Evolutionary conservation across 2,329 filamentous ascomycete genomes (phyloP).

Genomic region (Cercospora canescens): DNA sequence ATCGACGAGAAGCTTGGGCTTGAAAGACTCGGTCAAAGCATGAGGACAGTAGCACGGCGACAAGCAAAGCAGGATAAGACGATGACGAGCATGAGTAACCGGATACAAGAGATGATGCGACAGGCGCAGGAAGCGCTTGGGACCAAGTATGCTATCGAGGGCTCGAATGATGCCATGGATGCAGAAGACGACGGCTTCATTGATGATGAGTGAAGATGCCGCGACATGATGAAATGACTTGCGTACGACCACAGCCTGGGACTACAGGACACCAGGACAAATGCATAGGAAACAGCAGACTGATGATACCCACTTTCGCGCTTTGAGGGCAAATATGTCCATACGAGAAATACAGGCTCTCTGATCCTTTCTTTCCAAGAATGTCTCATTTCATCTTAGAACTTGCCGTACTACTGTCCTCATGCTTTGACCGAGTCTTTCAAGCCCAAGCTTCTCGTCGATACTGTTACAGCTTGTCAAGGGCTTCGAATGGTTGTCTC

Average conservation of each 20-base stretch:
- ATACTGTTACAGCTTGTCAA: too few species aligned
- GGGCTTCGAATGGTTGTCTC: too few species aligned
- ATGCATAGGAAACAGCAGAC: not conserved
- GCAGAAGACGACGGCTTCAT: slow-evolving; percentile 35
- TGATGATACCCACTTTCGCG: slow-evolving; percentile 15
- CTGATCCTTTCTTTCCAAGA: not conserved
- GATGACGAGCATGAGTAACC: slow-evolving; percentile 75
- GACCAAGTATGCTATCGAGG: slow-evolving; percentile 44
- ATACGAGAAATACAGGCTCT: not conserved
- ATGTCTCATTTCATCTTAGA: not conserved
- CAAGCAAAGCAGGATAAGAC: slow-evolving; percentile 72
- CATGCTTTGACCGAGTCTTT: too few species aligned
- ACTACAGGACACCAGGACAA: not conserved
- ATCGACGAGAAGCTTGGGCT: too few species aligned
- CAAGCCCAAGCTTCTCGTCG: too few species aligned
- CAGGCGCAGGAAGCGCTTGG: slow-evolving; percentile 84
- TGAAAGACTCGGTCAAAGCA: slow-evolving; percentile 46
- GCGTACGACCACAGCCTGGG: not conserved
- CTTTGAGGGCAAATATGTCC: not conserved
- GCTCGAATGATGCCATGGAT: slow-evolving; percentile 32
- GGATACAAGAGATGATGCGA: slow-evolving; percentile 81
- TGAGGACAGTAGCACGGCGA: slow-evolving; percentile 59
- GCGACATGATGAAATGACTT: not conserved
- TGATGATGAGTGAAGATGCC: slow-evolving; percentile 30
- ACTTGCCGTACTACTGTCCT: too few species aligned